phyloP scores from a whole-genome alignment of 176 grass and related monocot genomes.

The Bolboschoenus planiculmis region DNA sequence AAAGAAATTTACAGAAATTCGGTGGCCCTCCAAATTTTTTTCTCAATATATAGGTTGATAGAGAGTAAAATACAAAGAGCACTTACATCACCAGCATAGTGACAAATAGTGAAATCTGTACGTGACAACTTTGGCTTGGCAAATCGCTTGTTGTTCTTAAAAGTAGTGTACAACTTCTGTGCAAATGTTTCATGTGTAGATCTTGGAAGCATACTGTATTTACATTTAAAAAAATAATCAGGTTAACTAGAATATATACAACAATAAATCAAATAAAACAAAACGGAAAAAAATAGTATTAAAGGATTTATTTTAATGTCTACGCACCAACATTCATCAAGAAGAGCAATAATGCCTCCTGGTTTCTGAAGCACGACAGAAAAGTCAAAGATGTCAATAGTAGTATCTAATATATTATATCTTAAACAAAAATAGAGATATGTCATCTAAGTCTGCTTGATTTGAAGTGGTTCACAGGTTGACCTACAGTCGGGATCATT shows the following conservation, averaged over 20 bases:
- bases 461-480: neutral
- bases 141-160: constrained; percentile 88
- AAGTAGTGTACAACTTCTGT: constrained; percentile 88
- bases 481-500: neutral
- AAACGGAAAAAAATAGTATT: constrained; percentile 19
- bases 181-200: constrained; percentile 98
- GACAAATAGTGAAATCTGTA: constrained; percentile 90
- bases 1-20: neutral
- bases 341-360: constrained; percentile 93
- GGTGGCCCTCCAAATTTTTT: constrained; percentile 1
- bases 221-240: constrained; percentile 26
- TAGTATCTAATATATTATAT: neutral
- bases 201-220: constrained; percentile 81
- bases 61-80: constrained; percentile 6
- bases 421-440: neutral
- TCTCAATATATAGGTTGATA: neutral
- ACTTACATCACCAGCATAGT: constrained; percentile 98
- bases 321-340: constrained; percentile 92
- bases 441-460: neutral
- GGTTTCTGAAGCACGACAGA: constrained; percentile 73
- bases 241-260: neutral
- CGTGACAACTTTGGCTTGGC: constrained; percentile 85
- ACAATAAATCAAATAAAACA: neutral
- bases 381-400: neutral
- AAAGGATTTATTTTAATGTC: constrained; percentile 9